A percentile compares a stretch with the other conserved stretches of the same genome.
Conservation (phyloP, 345 rosid genomes). For the Cardamine resedifolia region DNA sequence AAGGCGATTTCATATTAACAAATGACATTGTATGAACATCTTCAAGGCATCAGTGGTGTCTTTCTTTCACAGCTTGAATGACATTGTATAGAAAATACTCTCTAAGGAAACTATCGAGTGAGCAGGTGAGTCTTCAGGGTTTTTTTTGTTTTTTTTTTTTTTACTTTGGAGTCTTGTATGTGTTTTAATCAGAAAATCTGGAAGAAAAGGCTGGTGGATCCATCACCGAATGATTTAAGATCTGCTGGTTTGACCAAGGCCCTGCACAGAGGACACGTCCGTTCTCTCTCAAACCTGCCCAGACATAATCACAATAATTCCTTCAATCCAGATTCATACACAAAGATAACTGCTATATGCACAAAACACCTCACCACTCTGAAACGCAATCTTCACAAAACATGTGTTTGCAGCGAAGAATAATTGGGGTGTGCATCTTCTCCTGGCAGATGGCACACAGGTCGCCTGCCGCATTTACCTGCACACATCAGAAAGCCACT, state of each 20-base stretch:
- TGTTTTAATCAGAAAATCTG: conserved; percentile 66
- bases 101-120: conserved; percentile 23
- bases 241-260: conserved; percentile 94
- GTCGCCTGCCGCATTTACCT: conserved; percentile 96
- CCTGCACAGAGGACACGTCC: conserved; percentile 98
- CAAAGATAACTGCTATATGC: conserved; percentile 4
- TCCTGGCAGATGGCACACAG: conserved; percentile 97
- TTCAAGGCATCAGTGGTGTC: conserved; percentile 30
- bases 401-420: conserved; percentile 94
- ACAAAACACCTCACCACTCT: conserved; percentile 66
- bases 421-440: conserved; percentile 95
- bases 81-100: conserved; percentile 23
- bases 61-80: conserved; percentile 29
- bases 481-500: conserved; percentile 38
- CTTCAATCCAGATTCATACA: conserved; percentile 15
- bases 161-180: conserved; percentile 34
- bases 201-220: conserved; percentile 94
- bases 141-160: too few relatives aligned
- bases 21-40: conserved; percentile 33
- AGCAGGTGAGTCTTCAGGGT: conserved; percentile 12
- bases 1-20: conserved; percentile 36
- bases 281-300: conserved; percentile 96
- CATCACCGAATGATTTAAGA: conserved; percentile 91
- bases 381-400: conserved; percentile 99
- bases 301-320: conserved; percentile 22